Evolutionary conservation across 2,329 filamentous ascomycete species (phyloP), one percentile per base, ranked within the genome.

Genomic region (Leptoxyphium fumago): DNA sequence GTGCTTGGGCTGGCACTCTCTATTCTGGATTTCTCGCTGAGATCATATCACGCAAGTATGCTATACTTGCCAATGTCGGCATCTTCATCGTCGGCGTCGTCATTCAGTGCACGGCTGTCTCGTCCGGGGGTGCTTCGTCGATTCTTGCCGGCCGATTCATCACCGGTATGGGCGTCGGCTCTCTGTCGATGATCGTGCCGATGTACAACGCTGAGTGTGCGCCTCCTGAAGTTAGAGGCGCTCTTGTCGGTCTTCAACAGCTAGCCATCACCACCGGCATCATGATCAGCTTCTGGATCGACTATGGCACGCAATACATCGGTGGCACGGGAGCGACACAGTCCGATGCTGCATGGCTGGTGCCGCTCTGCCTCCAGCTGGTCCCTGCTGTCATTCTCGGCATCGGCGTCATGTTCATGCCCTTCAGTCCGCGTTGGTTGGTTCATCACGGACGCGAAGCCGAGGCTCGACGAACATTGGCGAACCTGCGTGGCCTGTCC

Each of bases 361-460:
- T 84, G 0, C 84, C 84, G 0, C 75, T 85, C 42, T 79, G 75
- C 50, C 67, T 88, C 0, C 84, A 89, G 54, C 68, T 87, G 2
- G 68, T 71, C 0, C 82, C 82, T 0, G 82, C 80, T 1, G 52
- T 78, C 2, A 52, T 85, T 3, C 72, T 89, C 1, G 75, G 80
- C 26, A 53, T 72, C 10, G 82, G 83, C 32, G 87, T 87, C 73
- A 44, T 51, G 14, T 52, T 84, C 64, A 84, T 88, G 81, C 84
- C 83, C 0, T 86, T 82, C 63, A 82, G 76, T 0, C 84, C 84
- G 0, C 72, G 84, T 51, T 87, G 82, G 82, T 71, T 89, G 1
- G 65, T 83, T 8, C 77, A 85, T 58, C 78, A 83, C 53, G 68
- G 66, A 45, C 77, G 81, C 30, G 81, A 87, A 54, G 70, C 70